Base-by-base conservation (phyloP, 768 basidiomycete genomes). In the Lyophyllum shimeji region DNA sequence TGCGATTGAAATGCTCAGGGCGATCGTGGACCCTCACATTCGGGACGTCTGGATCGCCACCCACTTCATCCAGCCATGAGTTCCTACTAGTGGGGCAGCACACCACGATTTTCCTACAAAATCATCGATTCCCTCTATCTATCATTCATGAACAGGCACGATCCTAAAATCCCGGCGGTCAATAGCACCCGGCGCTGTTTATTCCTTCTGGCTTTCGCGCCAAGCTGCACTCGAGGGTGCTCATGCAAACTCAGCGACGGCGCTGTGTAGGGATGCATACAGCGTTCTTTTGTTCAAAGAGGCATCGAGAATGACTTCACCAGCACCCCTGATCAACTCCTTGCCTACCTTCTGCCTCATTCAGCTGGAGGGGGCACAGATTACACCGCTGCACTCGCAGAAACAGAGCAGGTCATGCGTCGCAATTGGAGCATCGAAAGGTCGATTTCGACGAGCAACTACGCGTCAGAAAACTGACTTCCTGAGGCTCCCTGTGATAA, bases 121-220 rank as follows among this genome's bases (percentile, higher is more conserved):
- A 33, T 6, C n/a, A n/a, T n/a, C n/a, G n/a, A n/a, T n/a, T n/a
- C n/a, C n/a, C n/a, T n/a, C n/a, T n/a, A n/a, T n/a, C n/a, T n/a
- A n/a, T n/a, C n/a, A n/a, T n/a, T n/a, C n/a, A n/a, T n/a, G n/a
- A n/a, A n/a, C n/a, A n/a, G n/a, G n/a, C n/a, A n/a, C n/a, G n/a
- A n/a, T n/a, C n/a, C n/a, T n/a, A n/a, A n/a, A n/a, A n/a, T n/a
- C n/a, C n/a, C n/a, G n/a, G n/a, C n/a, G n/a, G n/a, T n/a, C n/a
- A n/a, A n/a, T n/a, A n/a, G n/a, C n/a, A n/a, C 73, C 84, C 17
- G 84, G 84, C 0, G 83, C 85, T 0, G 85, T 85, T 0, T 80
- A 79, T 39, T 81, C 83, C 0, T 86, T 86, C 63, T 87, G 85
- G 84, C 57, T 68, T 13, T 76, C 85, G 0, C 76, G 84, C 2